These are phyloP conservation scores for Hymenoscyphus fructigenus DNA, from an alignment of 2,329 filamentous ascomycete species.

Conservation along the genomic window DNA sequence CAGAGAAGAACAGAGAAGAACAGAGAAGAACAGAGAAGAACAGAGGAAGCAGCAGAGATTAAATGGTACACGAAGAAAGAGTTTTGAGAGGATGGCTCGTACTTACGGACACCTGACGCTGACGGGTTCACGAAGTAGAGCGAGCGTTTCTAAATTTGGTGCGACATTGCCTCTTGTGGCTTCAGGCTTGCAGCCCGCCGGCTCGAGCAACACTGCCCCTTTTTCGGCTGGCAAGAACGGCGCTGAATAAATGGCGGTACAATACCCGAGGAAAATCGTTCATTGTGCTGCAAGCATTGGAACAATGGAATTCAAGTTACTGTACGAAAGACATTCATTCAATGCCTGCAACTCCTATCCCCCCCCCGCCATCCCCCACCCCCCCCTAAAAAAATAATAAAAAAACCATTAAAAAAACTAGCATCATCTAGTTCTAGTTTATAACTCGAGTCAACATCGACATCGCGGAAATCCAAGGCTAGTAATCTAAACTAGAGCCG, in stretches of 20 bases:
- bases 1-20: not conserved
- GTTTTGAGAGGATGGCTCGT: not conserved
- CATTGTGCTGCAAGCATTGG: not conserved
- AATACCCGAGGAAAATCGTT: not conserved
- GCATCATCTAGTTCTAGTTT: not conserved
- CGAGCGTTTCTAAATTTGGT: not conserved
- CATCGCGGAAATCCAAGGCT: not conserved
- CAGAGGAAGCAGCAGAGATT: not conserved
- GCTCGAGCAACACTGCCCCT: not conserved
- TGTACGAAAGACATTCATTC: not conserved
- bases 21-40: not conserved
- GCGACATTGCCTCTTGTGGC: not conserved
- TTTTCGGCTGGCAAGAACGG: not conserved
- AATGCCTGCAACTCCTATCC: not conserved
- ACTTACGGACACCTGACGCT: not conserved
- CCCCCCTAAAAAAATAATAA: too few species aligned
- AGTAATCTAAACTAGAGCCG: not conserved
- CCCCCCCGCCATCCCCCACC: too few species aligned
- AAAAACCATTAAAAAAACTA: not conserved
- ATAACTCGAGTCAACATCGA: not conserved
- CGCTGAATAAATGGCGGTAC: not conserved
- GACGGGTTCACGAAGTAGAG: not conserved
- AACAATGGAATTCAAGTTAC: not conserved
- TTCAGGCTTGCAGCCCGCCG: not conserved
- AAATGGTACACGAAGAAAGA: not conserved